These are phyloP conservation scores for barrel medic (Medicago truncatula) DNA, from an alignment of 306 rosid genomes.

Conservation along the genomic window MtrunA17r5.0-ANR NC_053042.1:25269001-25269500, in stretches of 20 bases:
- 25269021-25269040: no score
- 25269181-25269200: no score
- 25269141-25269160: neutral
- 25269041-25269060: no score
- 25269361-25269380: constrained; percentile 11
- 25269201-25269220: no score
- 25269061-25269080: no score
- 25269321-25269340: neutral
- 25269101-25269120: neutral
- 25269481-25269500: constrained; percentile 44
- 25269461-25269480: neutral
- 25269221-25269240: neutral
- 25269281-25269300: neutral
- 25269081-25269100: no score
- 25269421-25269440: neutral
- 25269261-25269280: neutral
- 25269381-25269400: neutral
- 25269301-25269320: neutral
- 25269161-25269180: no score
- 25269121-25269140: neutral
- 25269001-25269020: no score
- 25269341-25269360: neutral
- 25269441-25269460: neutral
- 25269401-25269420: neutral
- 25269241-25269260: neutral